Evolutionary conservation across 305 asterid species (phyloP), one percentile per base, ranked within the genome.

Genomic region (Nicotiana rustica): DNA sequence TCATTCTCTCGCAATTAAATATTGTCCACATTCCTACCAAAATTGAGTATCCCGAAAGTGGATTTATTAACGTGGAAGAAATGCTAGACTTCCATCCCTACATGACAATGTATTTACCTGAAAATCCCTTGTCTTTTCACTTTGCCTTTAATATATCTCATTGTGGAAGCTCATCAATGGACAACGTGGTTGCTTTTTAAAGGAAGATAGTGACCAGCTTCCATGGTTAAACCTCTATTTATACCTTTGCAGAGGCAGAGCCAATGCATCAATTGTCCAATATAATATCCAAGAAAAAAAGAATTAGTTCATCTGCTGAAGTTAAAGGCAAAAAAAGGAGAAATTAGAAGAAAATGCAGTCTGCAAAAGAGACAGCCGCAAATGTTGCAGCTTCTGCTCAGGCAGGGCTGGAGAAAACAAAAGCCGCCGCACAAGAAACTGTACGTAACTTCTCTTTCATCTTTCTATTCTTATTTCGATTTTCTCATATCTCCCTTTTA

Each of bases 401-500:
- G 85, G 21, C 90, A 35, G 85, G 90, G 14, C 67, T 85, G 90
- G 90, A 87, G 15, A 87, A 87, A 61, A 70, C 88, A 62, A 87
- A 78, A 29, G 90, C 88, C 69, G 56, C 73, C 14, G 81, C 12
- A 1, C 81, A 64, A 77, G 90, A 83, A 59, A 77, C 83, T 83
- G 90, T 87, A 19, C 14, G 47, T 38, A 38, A 8, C 18, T 65
- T 29, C 65, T 19, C 57, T 49, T 49, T 6, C 3, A 10, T 49
- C 57, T 10, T 10, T 49, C 57, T 49, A 49, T 49, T 49, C 15
- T 49, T 49, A 49, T 49, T 49, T 49, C 15, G 4, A 3, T 49
- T 49, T 49, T 0, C 57, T 49, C 57, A 49, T 0, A 49, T 10
- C 15, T 49, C 5, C 57, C 13, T 49, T 10, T 49, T 49, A 49